Conservation (phyloP, 129 eudicot genomes). For the Chrysanthemum lavandulifolium region DNA sequence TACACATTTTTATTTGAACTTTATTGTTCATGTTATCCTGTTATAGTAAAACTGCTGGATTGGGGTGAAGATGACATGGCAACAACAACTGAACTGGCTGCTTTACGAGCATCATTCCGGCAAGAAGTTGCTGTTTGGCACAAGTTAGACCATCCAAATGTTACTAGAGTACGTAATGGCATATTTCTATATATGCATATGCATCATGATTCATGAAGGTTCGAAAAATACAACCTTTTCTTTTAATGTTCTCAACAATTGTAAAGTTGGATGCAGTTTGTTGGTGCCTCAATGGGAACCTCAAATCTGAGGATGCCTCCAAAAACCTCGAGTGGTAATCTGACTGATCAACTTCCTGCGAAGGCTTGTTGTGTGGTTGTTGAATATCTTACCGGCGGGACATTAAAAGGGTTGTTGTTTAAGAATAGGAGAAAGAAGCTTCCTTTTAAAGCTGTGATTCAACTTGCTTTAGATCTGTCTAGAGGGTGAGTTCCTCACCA, state of each 20-base stretch:
- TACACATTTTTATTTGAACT: not conserved
- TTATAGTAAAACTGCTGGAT: conserved; percentile 76
- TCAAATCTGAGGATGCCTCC: conserved; percentile 81
- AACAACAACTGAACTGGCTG: conserved; percentile 68
- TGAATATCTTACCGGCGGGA: conserved; percentile 80
- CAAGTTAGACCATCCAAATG: conserved; percentile 89
- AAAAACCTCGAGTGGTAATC: conserved; percentile 47
- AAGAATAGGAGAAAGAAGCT: conserved; percentile 83
- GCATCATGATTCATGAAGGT: not conserved
- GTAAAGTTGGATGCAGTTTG: conserved; percentile 51
- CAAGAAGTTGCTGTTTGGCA: conserved; percentile 97
- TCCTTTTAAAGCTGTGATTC: conserved; percentile 63
- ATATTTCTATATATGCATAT: not conserved
- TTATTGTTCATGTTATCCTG: not conserved
- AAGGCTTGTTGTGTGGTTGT: conserved; percentile 92
- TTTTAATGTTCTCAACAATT: conserved; percentile 9
- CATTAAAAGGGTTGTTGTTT: conserved; percentile 57
- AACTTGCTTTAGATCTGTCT: conserved; percentile 85
- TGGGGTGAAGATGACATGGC: conserved; percentile 99
- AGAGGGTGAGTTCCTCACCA: conserved; percentile 58
- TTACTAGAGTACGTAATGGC: conserved; percentile 56
- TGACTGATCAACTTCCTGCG: conserved; percentile 53
- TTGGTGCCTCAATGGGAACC: conserved; percentile 98
- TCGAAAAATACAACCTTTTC: not conserved
- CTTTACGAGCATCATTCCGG: conserved; percentile 74